Evolutionary conservation across 2,329 filamentous ascomycete genomes (phyloP), one percentile per base, ranked within the genome.

Genomic region (Chaetomium sp.): DNA sequence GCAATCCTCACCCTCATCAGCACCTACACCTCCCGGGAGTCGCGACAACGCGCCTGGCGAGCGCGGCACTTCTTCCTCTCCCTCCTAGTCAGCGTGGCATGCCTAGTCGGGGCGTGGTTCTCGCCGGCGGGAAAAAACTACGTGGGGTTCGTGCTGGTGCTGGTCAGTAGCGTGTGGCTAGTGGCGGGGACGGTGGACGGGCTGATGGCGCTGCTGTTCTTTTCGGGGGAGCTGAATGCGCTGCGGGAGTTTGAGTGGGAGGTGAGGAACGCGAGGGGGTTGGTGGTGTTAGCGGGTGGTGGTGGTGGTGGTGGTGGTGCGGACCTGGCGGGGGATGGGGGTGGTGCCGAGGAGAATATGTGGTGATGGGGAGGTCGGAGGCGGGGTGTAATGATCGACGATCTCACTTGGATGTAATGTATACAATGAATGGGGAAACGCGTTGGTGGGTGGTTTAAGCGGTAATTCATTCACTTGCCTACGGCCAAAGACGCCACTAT

Each of bases 201-300:
- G 0, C 78, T 98, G 49, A 91, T 98, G 75, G 90, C 93, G 0
- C 84, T 95, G 0, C 77, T 98, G 57, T 99, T 99, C 75, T 89
- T 97, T 65, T 88, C 90, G 12, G 88, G 87, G 66, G 95, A 99
- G 79, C 78, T 97, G 65, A 84, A 92, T 65, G 89, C 90, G 4
- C 79, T 99, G 62, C 89, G 87, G 72, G 95, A 99, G 79, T 98
- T 98, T 78, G 87, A 95, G 75, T 97, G 92, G 90, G 95, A 99
- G 77, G 88, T 98, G 29, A 80, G 80, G 58, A 93, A 90, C 74
- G 89, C 89, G 38, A 42, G 38, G 38, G 16, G 16, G 38, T 7
- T 16, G 16, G 38, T 16, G 16, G 38, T n/a, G 19, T 19, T 19
- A 7, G 38, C 16, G 5, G 38, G 38, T 42, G 38, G 38, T 42